phyloP scores from a whole-genome alignment of 1,139 yeast genomes.

The Geotrichum aggregatum region DNA sequence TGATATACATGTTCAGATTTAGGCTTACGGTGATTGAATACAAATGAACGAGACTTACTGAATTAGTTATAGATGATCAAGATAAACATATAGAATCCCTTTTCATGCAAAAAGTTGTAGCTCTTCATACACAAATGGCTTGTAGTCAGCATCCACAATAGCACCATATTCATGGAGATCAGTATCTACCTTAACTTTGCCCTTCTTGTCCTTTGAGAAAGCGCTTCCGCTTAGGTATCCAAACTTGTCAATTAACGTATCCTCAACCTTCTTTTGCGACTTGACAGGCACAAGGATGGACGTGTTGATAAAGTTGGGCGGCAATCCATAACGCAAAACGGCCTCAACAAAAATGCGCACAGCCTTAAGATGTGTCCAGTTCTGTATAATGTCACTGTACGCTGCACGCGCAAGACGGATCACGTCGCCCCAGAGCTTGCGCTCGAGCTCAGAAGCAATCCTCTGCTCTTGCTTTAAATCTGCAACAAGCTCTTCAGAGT shows the following conservation, averaged over 20 bases:
- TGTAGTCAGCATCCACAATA: conserved; percentile 88
- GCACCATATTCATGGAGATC: conserved; percentile 83
- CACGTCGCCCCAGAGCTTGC: conserved; percentile 69
- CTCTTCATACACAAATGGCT: conserved; percentile 66
- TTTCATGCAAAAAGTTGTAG: conserved; percentile 19
- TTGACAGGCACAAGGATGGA: conserved; percentile 43
- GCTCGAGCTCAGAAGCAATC: conserved; percentile 68
- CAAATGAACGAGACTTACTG: no score
- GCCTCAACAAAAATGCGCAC: conserved; percentile 58
- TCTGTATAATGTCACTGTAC: conserved; percentile 73
- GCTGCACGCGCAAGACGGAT: conserved; percentile 82
- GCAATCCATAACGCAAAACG: conserved; percentile 91
- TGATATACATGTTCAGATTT: no score
- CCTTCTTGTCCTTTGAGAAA: conserved; percentile 57
- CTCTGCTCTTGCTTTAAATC: conserved; percentile 74
- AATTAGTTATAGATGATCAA: no score
- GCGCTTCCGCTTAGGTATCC: conserved; percentile 93
- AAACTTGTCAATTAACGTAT: conserved; percentile 64
- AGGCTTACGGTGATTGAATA: no score
- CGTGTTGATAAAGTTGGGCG: conserved; percentile 79
- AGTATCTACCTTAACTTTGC: conserved; percentile 54
- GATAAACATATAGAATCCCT: neutral
- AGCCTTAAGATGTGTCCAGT: conserved; percentile 85
- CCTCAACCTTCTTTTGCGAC: conserved; percentile 53
- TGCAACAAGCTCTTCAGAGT: conserved; percentile 72